These are phyloP conservation scores for Henningerozyma blattae DNA, from an alignment of 805 yeast genomes.

Conservation along the genomic window DNA sequence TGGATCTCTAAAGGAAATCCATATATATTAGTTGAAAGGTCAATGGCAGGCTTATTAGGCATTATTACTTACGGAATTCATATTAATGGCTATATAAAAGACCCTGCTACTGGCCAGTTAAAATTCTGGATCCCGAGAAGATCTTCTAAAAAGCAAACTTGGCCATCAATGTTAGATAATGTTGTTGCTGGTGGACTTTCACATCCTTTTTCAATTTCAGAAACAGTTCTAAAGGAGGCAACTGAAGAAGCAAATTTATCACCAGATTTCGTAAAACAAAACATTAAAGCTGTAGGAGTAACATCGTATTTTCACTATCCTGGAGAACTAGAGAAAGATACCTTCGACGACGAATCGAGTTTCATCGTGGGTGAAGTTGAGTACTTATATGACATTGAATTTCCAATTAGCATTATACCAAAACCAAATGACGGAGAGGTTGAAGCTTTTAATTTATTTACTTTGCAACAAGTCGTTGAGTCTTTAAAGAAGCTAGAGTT, in stretches of 20 bases:
- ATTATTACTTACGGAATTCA: constrained; percentile 87
- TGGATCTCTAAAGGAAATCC: constrained; percentile 37
- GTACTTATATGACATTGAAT: constrained; percentile 59
- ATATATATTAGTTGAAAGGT: constrained; percentile 66
- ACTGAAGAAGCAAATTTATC: constrained; percentile 82
- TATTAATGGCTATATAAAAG: constrained; percentile 62
- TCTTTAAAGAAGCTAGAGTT: constrained; percentile 50
- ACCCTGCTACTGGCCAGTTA: constrained; percentile 30
- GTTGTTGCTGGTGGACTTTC: constrained; percentile 95
- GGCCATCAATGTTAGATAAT: constrained; percentile 84
- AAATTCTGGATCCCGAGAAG: constrained; percentile 81
- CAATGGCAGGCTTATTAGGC: constrained; percentile 72
- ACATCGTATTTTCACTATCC: constrained; percentile 49
- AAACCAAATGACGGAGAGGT: constrained; percentile 66
- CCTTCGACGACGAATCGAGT: constrained; percentile 33
- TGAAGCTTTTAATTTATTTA: constrained; percentile 54
- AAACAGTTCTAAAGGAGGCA: constrained; percentile 78
- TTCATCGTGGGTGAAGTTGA: constrained; percentile 86
- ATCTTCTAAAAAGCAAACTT: constrained; percentile 68
- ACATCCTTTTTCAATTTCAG: constrained; percentile 59
- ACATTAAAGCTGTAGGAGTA: constrained; percentile 45
- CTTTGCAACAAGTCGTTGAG: constrained; percentile 40
- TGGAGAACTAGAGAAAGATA: constrained; percentile 10
- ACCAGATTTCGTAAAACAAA: constrained; percentile 34
- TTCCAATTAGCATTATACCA: constrained; percentile 35